Percentiles rank a stretch among this genome's conserved stretches.
phyloP scores from a whole-genome alignment of 139 green algal genomes.

The Marvania coccoides region DNA sequence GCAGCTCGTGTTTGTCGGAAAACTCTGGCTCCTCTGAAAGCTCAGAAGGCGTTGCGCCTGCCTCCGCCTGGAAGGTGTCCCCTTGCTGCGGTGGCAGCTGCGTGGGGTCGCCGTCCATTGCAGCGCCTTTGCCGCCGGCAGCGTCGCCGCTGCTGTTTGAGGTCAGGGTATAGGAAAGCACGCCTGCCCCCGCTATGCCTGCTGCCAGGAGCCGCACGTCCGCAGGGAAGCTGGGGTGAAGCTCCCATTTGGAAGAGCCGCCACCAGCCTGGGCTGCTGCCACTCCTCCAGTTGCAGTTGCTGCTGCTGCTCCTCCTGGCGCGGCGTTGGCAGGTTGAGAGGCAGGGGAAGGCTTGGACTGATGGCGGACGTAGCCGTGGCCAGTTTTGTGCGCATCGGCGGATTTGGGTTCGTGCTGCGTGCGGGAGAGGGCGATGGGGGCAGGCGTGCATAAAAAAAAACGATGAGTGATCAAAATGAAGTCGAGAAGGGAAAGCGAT shows the following conservation, averaged over 20 bases:
- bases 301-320: background rate
- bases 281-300: background rate
- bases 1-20: background rate
- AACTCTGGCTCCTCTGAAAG: background rate
- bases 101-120: too few species aligned
- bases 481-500: background rate
- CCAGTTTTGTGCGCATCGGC: background rate
- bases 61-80: background rate
- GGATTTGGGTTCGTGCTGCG: background rate
- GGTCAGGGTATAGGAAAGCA: background rate
- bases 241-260: slow-evolving; percentile 1
- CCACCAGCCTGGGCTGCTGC: background rate
- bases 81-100: background rate
- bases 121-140: too few species aligned
- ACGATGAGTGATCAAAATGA: too few species aligned
- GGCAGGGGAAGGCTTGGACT: background rate
- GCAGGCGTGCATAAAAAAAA: too few species aligned
- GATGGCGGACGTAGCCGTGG: background rate
- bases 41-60: background rate
- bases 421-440: too few species aligned
- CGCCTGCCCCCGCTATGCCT: background rate
- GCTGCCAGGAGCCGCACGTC: slow-evolving; percentile 21
- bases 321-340: background rate
- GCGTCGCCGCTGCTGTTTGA: background rate
- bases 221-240: slow-evolving; percentile 7